A percentile compares a stretch with the other conserved stretches of the same genome.
These are phyloP conservation scores for Fusarium sp. DNA, from an alignment of 2,329 filamentous ascomycete species.

Conservation along the genomic window DNA sequence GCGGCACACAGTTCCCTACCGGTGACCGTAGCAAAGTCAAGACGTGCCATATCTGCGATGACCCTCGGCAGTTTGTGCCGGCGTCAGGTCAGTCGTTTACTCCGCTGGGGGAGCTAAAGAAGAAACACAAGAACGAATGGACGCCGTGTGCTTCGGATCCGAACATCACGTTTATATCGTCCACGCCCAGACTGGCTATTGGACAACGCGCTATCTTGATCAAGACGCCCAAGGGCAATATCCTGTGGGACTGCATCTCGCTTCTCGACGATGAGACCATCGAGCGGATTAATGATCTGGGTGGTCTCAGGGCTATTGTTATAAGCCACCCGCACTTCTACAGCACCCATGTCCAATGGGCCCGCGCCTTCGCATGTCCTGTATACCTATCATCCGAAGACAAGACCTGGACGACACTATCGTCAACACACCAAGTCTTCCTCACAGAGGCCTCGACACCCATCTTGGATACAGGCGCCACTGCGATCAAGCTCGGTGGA, in stretches of 20 bases:
- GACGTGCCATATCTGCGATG: conserved; percentile 79
- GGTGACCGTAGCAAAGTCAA: conserved; percentile 61
- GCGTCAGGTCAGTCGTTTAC: conserved; percentile 71
- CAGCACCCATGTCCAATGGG: conserved; percentile 81
- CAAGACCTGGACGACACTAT: conserved; percentile 69
- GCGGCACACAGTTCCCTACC: conserved; percentile 73
- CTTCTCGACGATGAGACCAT: conserved; percentile 76
- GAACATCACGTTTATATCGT: conserved; percentile 61
- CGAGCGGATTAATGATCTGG: conserved; percentile 67
- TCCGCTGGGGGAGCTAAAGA: conserved; percentile 63
- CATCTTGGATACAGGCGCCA: conserved; percentile 63
- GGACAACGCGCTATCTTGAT: conserved; percentile 81
- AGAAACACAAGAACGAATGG: conserved; percentile 67
- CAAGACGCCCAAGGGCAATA: conserved; percentile 73
- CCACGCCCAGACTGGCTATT: conserved; percentile 74
- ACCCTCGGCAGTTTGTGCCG: conserved; percentile 78
- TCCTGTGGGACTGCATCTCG: conserved; percentile 84
- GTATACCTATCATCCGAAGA: conserved; percentile 79
- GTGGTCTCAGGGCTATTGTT: conserved; percentile 78
- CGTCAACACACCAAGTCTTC: conserved; percentile 61
- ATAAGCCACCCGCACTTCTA: conserved; percentile 89
- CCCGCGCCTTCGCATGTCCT: conserved; percentile 74
- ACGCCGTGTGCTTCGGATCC: conserved; percentile 60
- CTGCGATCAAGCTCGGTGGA: conserved; percentile 78
- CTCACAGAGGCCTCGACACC: conserved; percentile 59